Base-by-base conservation (phyloP, 306 rosid species). In the Casuarina cunninghamiana region DNA sequence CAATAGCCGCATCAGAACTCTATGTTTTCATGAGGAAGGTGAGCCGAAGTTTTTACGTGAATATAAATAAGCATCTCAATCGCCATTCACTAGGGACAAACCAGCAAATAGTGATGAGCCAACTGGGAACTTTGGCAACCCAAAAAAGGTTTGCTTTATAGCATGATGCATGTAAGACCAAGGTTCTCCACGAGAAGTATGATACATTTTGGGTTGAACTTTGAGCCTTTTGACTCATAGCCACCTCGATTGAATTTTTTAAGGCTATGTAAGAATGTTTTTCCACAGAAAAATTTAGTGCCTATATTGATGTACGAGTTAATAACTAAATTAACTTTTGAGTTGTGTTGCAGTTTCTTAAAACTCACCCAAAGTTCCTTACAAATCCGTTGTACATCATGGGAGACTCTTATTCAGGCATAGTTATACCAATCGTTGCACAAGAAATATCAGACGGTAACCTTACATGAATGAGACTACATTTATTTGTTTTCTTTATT, bases 321-420 rank as follows among this genome's bases (percentile, higher is more conserved):
- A 42, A 16, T n/a, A 5, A 0, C 3, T 39, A 11, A 37, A 3
- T 39, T 60, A 26, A 37, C 13, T 41, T 51, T 51, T 21, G 10
- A 48, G 63, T 41, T 66, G 41, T 49, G 45, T 41, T 49, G 66
- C 82, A 79, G 82, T 79, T 77, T 77, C 57, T 79, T 21, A 49
- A 39, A 48, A 53, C 9, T 16, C 82, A 72, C 35, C 42, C 45
- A 0, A 7, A 19, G 17, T 84, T 12, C 63, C 58, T 43, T 78
- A 70, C 62, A 13, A 86, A 90, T 83, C 81, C 87, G 44, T 45
- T 88, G 42, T 86, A 84, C 60, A n/a, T 90, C 32, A 86, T 83
- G 67, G 92, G 95, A 41, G 87, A 86, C 46, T 90, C 96, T 2
- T 88, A 87, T 46, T 41, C 90, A 2, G 88, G 91, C 49, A 17